Conservation (phyloP, 2,329 filamentous ascomycete genomes). For the Aspergillus aculeatus region DNA sequence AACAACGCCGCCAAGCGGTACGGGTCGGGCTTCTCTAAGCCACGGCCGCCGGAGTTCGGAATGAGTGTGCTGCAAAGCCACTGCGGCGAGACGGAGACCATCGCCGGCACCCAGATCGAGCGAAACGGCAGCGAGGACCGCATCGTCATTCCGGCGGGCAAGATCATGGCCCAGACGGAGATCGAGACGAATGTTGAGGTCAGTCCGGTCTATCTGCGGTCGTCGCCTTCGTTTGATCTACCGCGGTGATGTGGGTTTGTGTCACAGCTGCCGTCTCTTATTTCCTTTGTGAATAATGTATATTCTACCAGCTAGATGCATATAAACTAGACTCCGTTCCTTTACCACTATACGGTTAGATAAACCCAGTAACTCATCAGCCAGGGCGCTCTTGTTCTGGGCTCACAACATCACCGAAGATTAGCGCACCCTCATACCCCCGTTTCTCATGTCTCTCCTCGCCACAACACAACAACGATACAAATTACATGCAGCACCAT, state of each 20-base stretch:
- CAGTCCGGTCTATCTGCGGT: slow-evolving; percentile 9
- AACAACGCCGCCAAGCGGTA: slow-evolving; percentile 17
- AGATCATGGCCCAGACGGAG: slow-evolving; percentile 32
- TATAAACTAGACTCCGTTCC: too few species aligned
- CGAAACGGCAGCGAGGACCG: slow-evolving; percentile 29
- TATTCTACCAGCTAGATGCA: too few species aligned
- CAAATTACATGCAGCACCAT: not conserved
- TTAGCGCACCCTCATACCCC: too few species aligned
- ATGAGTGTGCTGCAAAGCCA: slow-evolving; percentile 15
- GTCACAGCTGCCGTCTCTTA: too few species aligned
- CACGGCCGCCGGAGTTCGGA: slow-evolving; percentile 20
- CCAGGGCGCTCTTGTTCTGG: too few species aligned
- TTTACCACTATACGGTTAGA: too few species aligned
- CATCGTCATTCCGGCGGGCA: slow-evolving; percentile 32
- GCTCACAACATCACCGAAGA: too few species aligned
- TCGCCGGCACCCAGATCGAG: slow-evolving; percentile 26
- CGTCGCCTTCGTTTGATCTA: not conserved
- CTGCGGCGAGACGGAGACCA: slow-evolving; percentile 16
- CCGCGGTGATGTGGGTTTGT: not conserved
- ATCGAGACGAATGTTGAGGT: slow-evolving; percentile 34
- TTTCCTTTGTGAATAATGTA: too few species aligned
- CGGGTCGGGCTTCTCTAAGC: slow-evolving; percentile 29
- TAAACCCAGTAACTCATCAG: too few species aligned
- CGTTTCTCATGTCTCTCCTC: not conserved
- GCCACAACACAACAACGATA: not conserved